Evolutionary conservation across 345 rosid species (phyloP).

Genomic region (Theobroma cacao): DNA sequence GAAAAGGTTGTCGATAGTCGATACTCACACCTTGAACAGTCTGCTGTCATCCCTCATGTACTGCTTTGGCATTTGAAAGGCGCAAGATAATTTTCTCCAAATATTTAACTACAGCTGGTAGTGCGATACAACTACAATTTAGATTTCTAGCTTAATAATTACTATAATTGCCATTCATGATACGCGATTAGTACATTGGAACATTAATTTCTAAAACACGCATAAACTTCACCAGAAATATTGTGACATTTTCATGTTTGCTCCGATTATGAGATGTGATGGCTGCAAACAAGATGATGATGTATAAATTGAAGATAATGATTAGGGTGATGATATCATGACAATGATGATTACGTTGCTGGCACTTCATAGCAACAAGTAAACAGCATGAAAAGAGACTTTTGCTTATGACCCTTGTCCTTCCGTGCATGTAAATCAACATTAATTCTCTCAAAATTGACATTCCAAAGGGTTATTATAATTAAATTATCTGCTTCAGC

Average conservation of each 20-base stretch:
- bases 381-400: not conserved
- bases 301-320: conserved; percentile 1
- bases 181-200: not conserved
- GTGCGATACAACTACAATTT: too few species aligned
- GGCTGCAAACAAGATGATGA: conserved; percentile 11
- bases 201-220: not conserved
- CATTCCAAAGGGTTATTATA: not conserved
- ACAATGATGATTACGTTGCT: not conserved
- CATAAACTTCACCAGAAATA: not conserved
- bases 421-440: not conserved
- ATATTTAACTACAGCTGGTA: too few species aligned
- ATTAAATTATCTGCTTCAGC: not conserved
- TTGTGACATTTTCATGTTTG: not conserved
- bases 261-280: not conserved
- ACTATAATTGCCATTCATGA: not conserved
- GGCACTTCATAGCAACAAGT: not conserved
- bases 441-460: not conserved
- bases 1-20: too few species aligned
- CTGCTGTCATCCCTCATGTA: too few species aligned
- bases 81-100: too few species aligned
- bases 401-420: not conserved
- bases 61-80: too few species aligned
- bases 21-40: too few species aligned
- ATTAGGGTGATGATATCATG: not conserved
- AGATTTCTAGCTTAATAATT: not conserved